Evolutionary conservation across 1,284 basidiomycete genomes (phyloP), one percentile per base, ranked within the genome.

Genomic region (Rhodofomes roseus): DNA sequence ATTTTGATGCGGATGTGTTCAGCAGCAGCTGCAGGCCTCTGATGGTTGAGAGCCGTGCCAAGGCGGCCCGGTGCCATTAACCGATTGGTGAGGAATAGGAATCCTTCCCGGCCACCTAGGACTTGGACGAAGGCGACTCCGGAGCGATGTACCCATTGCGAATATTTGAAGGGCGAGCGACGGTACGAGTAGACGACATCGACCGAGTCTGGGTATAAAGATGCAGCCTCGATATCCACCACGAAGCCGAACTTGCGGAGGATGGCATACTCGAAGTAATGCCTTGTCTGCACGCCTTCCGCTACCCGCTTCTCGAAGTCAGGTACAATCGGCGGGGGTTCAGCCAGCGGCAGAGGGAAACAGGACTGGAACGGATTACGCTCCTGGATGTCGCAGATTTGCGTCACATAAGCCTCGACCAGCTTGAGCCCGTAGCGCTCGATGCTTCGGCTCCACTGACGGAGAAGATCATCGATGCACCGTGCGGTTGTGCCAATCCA

Each of bases 401-500:
- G 92, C 43, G 87, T 87, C 27, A 96, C 93, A 61, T 93, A 95
- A 0, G 92, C 92, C 71, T 98, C 96, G 52, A 98, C 92, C 9
- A 98, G 84, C 66, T 89, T 93, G 58, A 99, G 79, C 1, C 96
- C 96, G 65, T 96, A 96, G 51, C 90, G 84, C 66, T 98, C 95
- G 37, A 97, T 92, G 1, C 86, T 83, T 36, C 92, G 82, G 53
- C 86, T 87, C 92, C 95, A 97, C 56, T 85, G 83, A 43, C 91
- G 87, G 11, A 98, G 81, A 40, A 90, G 81, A 66, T 97, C 95
- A 64, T 99, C 96, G 60, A 99, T 92, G 63, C 91, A 90, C n/a
- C 93, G 86, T n/a, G 95, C 93, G 0, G 95, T 96, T 0, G 95
- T 93, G 9, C 95, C 95, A 25, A 98, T 89, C 96, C 97, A 99